A percentile compares a stretch with the other conserved stretches of the same genome.
Evolutionary conservation across 495 filamentous ascomycete species (phyloP).

Genomic region (Annulohypoxylon maeteangense): DNA sequence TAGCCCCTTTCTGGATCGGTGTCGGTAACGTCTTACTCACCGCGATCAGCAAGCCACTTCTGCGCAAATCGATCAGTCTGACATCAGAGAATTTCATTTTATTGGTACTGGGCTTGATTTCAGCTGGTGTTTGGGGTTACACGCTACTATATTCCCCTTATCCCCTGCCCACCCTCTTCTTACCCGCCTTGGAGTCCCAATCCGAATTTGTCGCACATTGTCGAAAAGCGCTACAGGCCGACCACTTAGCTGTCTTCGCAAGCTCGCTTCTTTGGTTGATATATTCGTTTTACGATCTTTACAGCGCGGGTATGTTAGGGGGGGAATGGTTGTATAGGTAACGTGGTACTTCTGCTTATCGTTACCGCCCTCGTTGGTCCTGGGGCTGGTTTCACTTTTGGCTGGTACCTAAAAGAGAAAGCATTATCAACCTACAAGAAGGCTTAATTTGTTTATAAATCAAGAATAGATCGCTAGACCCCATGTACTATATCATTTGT

Average conservation of each 20-base stretch:
- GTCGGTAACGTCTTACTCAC: neutral
- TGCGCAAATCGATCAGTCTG: neutral
- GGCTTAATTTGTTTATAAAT: neutral
- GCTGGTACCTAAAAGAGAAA: conserved; percentile 24
- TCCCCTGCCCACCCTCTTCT: too few relatives aligned
- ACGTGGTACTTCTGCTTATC: conserved; percentile 2
- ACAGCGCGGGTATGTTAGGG: neutral
- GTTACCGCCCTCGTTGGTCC: neutral
- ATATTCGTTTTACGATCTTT: conserved; percentile 30
- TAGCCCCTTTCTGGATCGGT: too few relatives aligned
- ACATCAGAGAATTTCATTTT: neutral
- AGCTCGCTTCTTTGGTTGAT: conserved; percentile 30
- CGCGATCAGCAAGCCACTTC: neutral
- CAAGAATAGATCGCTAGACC: neutral
- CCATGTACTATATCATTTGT: too few relatives aligned
- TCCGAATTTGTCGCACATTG: too few relatives aligned
- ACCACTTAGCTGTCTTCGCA: conserved; percentile 15
- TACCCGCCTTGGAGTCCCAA: too few relatives aligned
- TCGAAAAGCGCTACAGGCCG: conserved; percentile 14
- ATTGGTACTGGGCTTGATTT: conserved; percentile 1
- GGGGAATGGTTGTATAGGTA: conserved; percentile 9
- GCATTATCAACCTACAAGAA: neutral
- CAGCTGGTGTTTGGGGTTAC: conserved; percentile 23
- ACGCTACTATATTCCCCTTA: conserved; percentile 18
- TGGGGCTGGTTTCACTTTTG: conserved; percentile 15